These are phyloP conservation scores for Rhododendron simsii DNA, from an alignment of 148 eudicot species.

Conservation along the genomic window DNA sequence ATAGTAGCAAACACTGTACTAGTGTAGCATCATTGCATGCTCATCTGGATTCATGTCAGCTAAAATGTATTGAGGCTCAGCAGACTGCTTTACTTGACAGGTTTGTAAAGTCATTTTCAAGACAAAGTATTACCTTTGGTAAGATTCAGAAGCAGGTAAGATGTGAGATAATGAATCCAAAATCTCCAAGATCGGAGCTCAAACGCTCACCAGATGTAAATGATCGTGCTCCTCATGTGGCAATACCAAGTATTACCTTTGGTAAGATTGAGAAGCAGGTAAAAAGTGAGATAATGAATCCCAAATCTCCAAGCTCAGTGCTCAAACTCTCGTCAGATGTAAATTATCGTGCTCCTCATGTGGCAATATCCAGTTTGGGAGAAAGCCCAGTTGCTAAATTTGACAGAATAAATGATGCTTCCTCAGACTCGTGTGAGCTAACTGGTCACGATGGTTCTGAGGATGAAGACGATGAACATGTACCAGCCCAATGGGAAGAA, in stretches of 20 bases:
- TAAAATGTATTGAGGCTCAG: background rate
- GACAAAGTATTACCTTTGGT: slow-evolving; percentile 63
- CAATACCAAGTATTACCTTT: slow-evolving; percentile 51
- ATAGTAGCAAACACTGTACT: background rate
- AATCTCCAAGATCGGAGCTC: slow-evolving; percentile 10
- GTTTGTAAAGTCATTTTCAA: slow-evolving; percentile 59
- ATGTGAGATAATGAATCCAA: slow-evolving; percentile 56
- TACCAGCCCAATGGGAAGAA: slow-evolving; percentile 14
- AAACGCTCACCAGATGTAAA: slow-evolving; percentile 10
- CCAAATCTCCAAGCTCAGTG: slow-evolving; percentile 18
- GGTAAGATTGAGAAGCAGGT: slow-evolving; percentile 78
- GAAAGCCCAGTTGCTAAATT: slow-evolving; percentile 19
- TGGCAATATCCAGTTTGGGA: slow-evolving; percentile 10
- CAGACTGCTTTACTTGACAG: slow-evolving; percentile 34
- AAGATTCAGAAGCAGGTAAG: slow-evolving; percentile 70
- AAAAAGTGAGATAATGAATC: slow-evolving; percentile 56
- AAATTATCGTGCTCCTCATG: slow-evolving; percentile 11
- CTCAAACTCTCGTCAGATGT: slow-evolving; percentile 10
- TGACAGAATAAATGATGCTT: slow-evolving; percentile 15
- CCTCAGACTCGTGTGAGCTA: slow-evolving; percentile 21
- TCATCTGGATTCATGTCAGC: background rate
- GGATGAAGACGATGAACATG: slow-evolving; percentile 24
- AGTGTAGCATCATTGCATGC: slow-evolving; percentile 1
- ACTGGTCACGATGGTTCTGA: slow-evolving; percentile 23
- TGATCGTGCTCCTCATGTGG: slow-evolving; percentile 14